Conservation (phyloP, 768 basidiomycete species). For the Boletus rufocinnamomeus region DNA sequence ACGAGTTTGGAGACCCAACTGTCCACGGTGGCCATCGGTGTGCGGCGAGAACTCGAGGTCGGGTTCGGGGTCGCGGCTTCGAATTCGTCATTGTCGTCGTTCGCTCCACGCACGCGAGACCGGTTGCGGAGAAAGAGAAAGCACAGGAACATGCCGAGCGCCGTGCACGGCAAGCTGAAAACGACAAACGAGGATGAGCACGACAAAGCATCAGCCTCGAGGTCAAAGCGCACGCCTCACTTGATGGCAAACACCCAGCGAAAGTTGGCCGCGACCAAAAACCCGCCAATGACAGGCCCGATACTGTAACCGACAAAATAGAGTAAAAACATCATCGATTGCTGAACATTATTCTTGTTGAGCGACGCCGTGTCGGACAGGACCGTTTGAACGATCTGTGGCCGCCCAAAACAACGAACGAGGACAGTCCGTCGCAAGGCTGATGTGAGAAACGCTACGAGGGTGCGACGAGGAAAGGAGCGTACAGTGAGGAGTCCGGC, state of each 20-base stretch:
- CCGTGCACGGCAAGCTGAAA: slow-evolving; percentile 43
- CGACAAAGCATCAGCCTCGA: neutral
- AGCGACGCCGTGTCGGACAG: slow-evolving; percentile 46
- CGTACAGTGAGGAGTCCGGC: slow-evolving; percentile 42
- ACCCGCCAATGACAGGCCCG: slow-evolving; percentile 48
- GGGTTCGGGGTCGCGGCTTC: neutral
- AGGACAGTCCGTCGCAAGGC: neutral
- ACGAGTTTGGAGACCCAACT: slow-evolving; percentile 34
- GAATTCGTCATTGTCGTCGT: slow-evolving; percentile 14
- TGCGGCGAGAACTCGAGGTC: neutral
- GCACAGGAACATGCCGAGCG: slow-evolving; percentile 39
- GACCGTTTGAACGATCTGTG: slow-evolving; percentile 44
- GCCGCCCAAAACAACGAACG: neutral
- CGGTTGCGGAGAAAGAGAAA: slow-evolving; percentile 44
- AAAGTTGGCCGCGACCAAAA: slow-evolving; percentile 41
- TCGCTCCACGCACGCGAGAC: slow-evolving; percentile 20
- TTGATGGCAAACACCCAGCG: slow-evolving; percentile 61
- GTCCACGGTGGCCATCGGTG: neutral
- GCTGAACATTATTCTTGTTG: slow-evolving; percentile 45
- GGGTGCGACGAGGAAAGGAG: neutral
- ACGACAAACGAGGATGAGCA: neutral
- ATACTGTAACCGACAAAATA: slow-evolving; percentile 44
- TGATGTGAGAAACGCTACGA: neutral
- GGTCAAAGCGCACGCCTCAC: slow-evolving; percentile 28
- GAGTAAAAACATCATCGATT: slow-evolving; percentile 42